These are phyloP conservation scores for Candida sp. DNA, from an alignment of 1,139 yeast genomes.

Conservation along the genomic window DNA sequence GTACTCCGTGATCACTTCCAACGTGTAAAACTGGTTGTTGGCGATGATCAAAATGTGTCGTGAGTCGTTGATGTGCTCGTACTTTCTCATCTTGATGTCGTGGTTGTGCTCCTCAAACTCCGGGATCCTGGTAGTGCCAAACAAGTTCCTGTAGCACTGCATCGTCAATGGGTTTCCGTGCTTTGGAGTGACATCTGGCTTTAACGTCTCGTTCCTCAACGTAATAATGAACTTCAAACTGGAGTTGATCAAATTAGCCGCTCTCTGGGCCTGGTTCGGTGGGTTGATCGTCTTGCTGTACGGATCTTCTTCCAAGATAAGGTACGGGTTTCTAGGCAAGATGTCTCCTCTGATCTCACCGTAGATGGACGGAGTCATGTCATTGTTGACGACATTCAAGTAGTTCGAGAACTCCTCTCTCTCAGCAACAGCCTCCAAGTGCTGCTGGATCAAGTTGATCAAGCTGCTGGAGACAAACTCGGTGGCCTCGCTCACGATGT, in stretches of 20 bases:
- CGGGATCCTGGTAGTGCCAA: slow-evolving; percentile 73
- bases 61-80: slow-evolving; percentile 28
- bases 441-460: slow-evolving; percentile 55
- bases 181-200: slow-evolving; percentile 60
- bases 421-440: slow-evolving; percentile 47
- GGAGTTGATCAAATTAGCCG: slow-evolving; percentile 68
- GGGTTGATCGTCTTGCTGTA: slow-evolving; percentile 56
- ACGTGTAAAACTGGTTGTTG: slow-evolving; percentile 63
- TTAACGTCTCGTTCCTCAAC: slow-evolving; percentile 54
- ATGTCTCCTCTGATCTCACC: slow-evolving; percentile 70
- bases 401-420: slow-evolving; percentile 53
- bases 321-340: slow-evolving; percentile 76
- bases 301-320: slow-evolving; percentile 76
- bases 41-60: slow-evolving; percentile 62
- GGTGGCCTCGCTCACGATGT: slow-evolving; percentile 43
- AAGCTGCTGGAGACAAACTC: slow-evolving; percentile 45
- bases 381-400: slow-evolving; percentile 62
- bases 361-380: slow-evolving; percentile 63
- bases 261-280: slow-evolving; percentile 68
- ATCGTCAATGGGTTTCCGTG: slow-evolving; percentile 60
- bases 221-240: slow-evolving; percentile 68
- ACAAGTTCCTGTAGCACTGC: slow-evolving; percentile 67
- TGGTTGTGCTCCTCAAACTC: slow-evolving; percentile 27
- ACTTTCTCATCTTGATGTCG: slow-evolving; percentile 34
- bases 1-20: slow-evolving; percentile 56